These are phyloP conservation scores for Abortiporus biennis DNA, from an alignment of 1,284 basidiomycete species.

Conservation along the genomic window DNA sequence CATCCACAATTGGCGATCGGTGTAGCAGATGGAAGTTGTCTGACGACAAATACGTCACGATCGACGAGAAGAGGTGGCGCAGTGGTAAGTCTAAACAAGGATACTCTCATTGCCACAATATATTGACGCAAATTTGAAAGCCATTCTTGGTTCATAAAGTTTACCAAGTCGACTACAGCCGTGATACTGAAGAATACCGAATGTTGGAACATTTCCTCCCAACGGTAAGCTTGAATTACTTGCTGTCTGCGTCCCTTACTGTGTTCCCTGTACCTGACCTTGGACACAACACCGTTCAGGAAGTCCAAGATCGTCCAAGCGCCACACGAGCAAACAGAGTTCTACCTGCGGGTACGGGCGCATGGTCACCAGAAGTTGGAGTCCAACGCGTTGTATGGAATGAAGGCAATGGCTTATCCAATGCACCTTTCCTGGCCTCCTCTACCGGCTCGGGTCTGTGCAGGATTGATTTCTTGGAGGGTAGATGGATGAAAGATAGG, in stretches of 20 bases:
- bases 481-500: conserved; percentile 56
- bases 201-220: conserved; percentile 84
- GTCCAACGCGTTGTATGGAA: conserved; percentile 82
- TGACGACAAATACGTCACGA: conserved; percentile 65
- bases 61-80: conserved; percentile 62
- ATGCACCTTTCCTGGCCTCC: conserved; percentile 67
- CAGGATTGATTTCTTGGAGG: conserved; percentile 72
- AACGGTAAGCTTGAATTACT: conserved; percentile 34
- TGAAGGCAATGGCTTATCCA: conserved; percentile 58
- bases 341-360: conserved; percentile 39
- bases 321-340: conserved; percentile 28
- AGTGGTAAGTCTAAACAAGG: conserved; percentile 41
- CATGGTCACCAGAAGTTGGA: conserved; percentile 73
- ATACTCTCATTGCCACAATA: background rate
- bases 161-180: conserved; percentile 83
- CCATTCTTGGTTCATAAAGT: conserved; percentile 75
- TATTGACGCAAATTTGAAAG: conserved; percentile 29
- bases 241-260: background rate
- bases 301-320: conserved; percentile 49
- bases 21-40: conserved; percentile 75
- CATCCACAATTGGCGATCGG: conserved; percentile 82
- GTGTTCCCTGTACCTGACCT: background rate
- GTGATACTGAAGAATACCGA: conserved; percentile 62
- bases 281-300: too few relatives aligned
- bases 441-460: conserved; percentile 82